Conservation (phyloP, 208 protist genomes). For the Trypanosoma cruzi region DNA sequence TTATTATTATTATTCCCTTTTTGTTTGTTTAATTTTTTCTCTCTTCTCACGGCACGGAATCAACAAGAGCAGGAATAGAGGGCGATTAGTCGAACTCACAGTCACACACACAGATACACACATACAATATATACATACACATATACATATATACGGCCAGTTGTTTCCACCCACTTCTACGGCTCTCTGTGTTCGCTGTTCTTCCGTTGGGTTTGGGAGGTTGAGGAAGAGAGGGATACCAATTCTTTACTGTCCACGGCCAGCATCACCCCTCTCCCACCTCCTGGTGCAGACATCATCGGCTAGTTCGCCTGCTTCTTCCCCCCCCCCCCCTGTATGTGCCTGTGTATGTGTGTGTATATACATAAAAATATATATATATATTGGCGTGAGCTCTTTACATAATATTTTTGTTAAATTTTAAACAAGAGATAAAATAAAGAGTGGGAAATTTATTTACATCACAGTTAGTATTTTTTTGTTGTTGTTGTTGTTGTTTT, state of each 20-base stretch:
- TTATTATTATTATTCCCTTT: conserved; percentile 6
- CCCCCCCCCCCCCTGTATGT: too few relatives aligned
- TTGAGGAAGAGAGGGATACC: not conserved
- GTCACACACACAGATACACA: too few relatives aligned
- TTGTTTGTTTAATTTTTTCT: not conserved
- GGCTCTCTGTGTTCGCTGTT: not conserved
- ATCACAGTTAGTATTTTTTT: conserved; percentile 15
- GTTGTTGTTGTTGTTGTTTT: not conserved
- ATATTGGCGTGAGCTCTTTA: too few relatives aligned
- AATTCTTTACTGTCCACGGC: not conserved
- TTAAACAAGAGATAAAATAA: too few relatives aligned
- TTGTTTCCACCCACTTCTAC: not conserved
- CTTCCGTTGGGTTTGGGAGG: not conserved
- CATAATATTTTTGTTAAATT: too few relatives aligned
- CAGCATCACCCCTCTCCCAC: not conserved
- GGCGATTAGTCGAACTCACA: not conserved
- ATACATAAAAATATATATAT: too few relatives aligned
- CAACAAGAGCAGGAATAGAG: not conserved
- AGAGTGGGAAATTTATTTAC: not conserved
- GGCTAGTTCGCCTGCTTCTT: not conserved
- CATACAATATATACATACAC: not conserved
- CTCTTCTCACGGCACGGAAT: not conserved
- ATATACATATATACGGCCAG: not conserved
- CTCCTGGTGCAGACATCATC: not conserved
- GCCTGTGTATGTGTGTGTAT: too few relatives aligned